Evolutionary conservation across 495 filamentous ascomycete species (phyloP).

Genomic region (Aeminium ludgeri): DNA sequence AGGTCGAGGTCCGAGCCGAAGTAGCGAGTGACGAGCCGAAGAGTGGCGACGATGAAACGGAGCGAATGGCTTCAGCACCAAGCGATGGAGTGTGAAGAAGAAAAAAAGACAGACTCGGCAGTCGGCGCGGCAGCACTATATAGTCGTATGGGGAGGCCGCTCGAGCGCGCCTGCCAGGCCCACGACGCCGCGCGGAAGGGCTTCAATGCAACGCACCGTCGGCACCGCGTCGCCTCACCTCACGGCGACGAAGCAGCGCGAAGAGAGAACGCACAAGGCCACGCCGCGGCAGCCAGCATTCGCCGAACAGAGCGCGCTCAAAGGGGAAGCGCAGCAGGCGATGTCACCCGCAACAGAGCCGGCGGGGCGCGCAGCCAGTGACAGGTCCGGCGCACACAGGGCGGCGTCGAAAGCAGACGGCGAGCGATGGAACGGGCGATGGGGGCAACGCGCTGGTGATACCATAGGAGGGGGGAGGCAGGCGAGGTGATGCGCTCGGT

Average conservation of each 20-base stretch:
- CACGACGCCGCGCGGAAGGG: background rate
- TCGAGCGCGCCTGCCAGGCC: background rate
- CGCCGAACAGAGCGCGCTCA: background rate
- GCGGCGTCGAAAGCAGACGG: conserved; percentile 12
- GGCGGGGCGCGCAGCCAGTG: conserved; percentile 6
- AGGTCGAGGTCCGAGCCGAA: no score
- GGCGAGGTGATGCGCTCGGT: no score
- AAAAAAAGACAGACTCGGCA: no score
- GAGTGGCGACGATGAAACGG: no score
- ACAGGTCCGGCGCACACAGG: conserved; percentile 14
- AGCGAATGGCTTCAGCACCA: no score
- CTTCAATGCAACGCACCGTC: background rate
- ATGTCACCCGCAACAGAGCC: background rate
- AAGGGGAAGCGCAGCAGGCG: background rate
- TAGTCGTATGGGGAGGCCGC: no score
- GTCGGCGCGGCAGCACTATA: no score
- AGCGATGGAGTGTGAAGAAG: no score
- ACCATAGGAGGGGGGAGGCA: conserved; percentile 13
- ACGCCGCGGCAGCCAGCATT: background rate
- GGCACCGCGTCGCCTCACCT: background rate
- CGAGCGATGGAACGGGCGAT: conserved; percentile 13
- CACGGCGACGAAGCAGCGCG: conserved; percentile 6
- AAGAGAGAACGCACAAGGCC: background rate
- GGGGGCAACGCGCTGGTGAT: conserved; percentile 14
- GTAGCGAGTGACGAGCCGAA: no score